phyloP scores from a whole-genome alignment of 805 yeast genomes.

The Suhomyces prunicola region DNA sequence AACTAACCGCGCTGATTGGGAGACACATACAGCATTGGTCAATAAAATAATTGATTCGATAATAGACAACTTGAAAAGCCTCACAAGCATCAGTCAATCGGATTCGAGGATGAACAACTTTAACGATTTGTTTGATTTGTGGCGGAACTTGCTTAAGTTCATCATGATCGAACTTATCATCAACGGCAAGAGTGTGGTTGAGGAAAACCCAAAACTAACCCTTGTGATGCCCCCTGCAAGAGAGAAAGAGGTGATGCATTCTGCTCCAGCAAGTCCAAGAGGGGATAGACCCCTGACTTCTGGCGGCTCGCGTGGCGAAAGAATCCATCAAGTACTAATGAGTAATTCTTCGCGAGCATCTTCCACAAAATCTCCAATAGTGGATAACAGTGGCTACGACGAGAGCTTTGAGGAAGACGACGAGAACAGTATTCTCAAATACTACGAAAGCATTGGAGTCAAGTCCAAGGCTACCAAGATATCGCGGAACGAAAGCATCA shows the following conservation, averaged over 20 bases:
- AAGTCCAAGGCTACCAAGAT: neutral
- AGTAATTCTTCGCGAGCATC: neutral
- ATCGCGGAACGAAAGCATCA: slow-evolving; percentile 3
- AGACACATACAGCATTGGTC: slow-evolving; percentile 12
- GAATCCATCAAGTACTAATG: neutral
- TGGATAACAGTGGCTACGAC: neutral
- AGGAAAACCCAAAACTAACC: slow-evolving; percentile 4
- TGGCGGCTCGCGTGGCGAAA: neutral
- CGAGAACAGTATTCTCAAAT: neutral
- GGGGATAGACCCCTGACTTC: neutral
- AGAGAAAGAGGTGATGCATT: neutral
- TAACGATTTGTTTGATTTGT: slow-evolving; percentile 15
- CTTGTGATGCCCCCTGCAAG: neutral
- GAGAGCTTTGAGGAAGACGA: slow-evolving; percentile 3
- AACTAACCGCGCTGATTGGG: neutral
- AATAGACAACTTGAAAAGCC: slow-evolving; percentile 15
- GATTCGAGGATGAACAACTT: neutral
- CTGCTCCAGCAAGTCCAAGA: neutral
- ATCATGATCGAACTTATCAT: slow-evolving; percentile 14
- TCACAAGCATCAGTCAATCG: slow-evolving; percentile 5
- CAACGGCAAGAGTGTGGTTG: slow-evolving; percentile 5
- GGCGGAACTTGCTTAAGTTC: slow-evolving; percentile 18
- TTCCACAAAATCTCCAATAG: neutral
- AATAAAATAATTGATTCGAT: slow-evolving; percentile 13
- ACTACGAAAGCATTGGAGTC: neutral